Evolutionary conservation across 2,329 filamentous ascomycete genomes (phyloP).

Genomic region (Talaromyces sp.): DNA sequence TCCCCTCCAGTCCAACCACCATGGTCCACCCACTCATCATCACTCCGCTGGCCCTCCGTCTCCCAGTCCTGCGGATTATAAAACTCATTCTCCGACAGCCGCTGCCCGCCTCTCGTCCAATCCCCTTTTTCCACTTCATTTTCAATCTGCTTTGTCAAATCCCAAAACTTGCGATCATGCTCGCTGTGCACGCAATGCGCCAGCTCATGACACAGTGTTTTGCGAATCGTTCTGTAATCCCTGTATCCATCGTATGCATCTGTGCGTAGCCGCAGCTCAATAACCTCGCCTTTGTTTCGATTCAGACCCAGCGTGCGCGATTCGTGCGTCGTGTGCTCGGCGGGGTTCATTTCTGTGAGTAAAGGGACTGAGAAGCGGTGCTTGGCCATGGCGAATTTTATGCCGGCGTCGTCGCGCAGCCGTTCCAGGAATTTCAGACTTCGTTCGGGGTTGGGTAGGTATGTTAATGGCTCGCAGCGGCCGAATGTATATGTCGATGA

Average conservation of each 20-base stretch:
- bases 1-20: conserved; percentile 76
- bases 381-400: conserved; percentile 74
- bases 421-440: conserved; percentile 69
- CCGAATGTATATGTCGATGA: conserved; percentile 80
- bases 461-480: conserved; percentile 66
- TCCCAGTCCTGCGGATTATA: conserved; percentile 56
- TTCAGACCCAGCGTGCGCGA: conserved; percentile 81
- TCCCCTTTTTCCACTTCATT: conserved; percentile 76
- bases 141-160: conserved; percentile 81
- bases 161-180: conserved; percentile 87
- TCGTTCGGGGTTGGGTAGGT: conserved; percentile 71
- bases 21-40: conserved; percentile 58
- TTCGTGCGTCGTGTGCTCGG: conserved; percentile 76
- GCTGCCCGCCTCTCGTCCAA: conserved; percentile 67
- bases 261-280: conserved; percentile 85
- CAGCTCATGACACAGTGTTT: conserved; percentile 91
- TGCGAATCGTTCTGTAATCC: conserved; percentile 86
- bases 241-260: conserved; percentile 92
- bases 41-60: conserved; percentile 46
- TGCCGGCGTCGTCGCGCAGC: conserved; percentile 77
- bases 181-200: conserved; percentile 84
- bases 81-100: conserved; percentile 56
- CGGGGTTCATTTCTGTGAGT: conserved; percentile 93
- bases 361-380: conserved; percentile 81
- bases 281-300: conserved; percentile 79